Evolutionary conservation across 345 rosid genomes (phyloP).

Genomic region (Turritis glabra): DNA sequence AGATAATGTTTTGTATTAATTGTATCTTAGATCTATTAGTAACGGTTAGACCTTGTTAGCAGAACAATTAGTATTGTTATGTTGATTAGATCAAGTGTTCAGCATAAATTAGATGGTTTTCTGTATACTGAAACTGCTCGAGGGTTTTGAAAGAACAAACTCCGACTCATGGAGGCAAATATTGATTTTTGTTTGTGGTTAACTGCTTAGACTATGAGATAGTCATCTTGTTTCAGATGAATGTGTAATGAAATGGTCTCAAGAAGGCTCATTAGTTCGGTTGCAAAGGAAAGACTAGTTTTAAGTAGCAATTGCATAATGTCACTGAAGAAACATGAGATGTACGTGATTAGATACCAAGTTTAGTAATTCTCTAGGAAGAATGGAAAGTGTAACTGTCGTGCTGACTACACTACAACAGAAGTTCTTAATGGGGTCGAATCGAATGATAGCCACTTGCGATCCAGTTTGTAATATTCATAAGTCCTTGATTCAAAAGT

Average conservation of each 20-base stretch:
- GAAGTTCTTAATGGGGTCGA: neutral
- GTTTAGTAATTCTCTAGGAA: neutral
- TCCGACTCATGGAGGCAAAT: neutral
- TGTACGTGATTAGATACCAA: neutral
- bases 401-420: neutral
- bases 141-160: neutral
- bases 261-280: neutral
- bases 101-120: neutral
- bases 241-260: neutral
- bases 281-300: neutral
- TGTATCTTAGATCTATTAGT: neutral
- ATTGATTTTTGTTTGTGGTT: neutral
- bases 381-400: neutral
- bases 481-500: neutral
- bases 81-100: conserved; percentile 1
- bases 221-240: neutral
- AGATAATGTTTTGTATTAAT: neutral
- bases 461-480: neutral
- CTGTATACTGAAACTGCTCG: neutral
- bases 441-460: neutral
- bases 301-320: neutral
- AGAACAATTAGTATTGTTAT: neutral
- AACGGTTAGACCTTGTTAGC: neutral
- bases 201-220: neutral
- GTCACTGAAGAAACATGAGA: neutral